Percentiles rank a stretch among this genome's conserved stretches.
phyloP scores from a whole-genome alignment of 441 rosid genomes.

The Arabidopsis lyrata region DNA sequence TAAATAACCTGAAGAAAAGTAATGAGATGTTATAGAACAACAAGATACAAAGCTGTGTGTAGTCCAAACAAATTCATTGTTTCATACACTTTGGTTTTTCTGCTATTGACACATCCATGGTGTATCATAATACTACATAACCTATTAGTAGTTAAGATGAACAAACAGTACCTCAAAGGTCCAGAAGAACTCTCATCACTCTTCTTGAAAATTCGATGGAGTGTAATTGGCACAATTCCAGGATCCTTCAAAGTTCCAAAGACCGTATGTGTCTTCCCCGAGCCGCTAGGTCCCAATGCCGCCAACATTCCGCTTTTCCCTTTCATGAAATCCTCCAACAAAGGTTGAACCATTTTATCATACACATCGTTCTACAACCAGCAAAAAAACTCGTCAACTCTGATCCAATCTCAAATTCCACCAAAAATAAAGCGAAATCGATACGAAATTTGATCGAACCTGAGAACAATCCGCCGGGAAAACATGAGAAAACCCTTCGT shows the following conservation, averaged over 20 bases:
- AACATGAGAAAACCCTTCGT: conserved; percentile 81
- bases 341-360: conserved; percentile 62
- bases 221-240: conserved; percentile 79
- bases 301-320: conserved; percentile 91
- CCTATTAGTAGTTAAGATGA: not conserved
- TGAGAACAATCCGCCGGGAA: conserved; percentile 72
- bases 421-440: conserved; percentile 5
- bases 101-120: not conserved
- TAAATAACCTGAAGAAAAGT: conserved; percentile 61
- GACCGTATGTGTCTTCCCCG: conserved; percentile 93
- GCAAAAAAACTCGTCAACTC: conserved; percentile 17
- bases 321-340: conserved; percentile 75
- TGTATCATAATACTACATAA: not conserved
- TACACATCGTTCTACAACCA: conserved; percentile 63
- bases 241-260: conserved; percentile 78
- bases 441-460: conserved; percentile 44
- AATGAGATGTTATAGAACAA: conserved; percentile 1
- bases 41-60: conserved; percentile 1
- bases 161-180: conserved; percentile 50
- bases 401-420: not conserved
- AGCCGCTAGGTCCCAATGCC: conserved; percentile 91
- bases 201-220: conserved; percentile 62
- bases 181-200: conserved; percentile 28
- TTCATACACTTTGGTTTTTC: not conserved
- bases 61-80: conserved; percentile 19